Evolutionary conservation across 179 eudicot genomes (phyloP).

Genomic region (Patellifolia procumbens): DNA sequence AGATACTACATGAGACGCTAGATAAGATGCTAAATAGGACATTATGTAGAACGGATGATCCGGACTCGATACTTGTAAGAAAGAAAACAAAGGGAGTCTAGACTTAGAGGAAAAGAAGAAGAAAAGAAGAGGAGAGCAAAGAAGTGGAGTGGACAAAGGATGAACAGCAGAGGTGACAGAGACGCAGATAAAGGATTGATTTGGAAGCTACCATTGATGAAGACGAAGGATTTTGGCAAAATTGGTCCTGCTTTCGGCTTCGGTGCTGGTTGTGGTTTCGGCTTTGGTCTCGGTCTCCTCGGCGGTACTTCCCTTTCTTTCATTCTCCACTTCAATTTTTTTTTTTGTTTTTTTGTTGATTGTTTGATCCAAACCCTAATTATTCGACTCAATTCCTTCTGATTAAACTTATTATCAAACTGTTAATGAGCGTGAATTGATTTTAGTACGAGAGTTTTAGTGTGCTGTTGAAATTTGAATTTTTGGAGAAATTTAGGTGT

Average conservation of each 20-base stretch:
- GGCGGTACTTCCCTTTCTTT: conserved; percentile 51
- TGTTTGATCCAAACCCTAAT: not conserved
- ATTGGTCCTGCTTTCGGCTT: conserved; percentile 80
- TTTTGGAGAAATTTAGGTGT: not conserved
- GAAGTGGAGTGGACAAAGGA: conserved; percentile 9
- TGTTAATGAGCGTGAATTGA: not conserved
- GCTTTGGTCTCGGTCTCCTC: conserved; percentile 77
- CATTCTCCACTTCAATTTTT: not conserved
- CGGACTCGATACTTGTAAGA: not conserved
- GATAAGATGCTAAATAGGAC: no score
- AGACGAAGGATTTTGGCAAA: conserved; percentile 53
- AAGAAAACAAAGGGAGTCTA: not conserved
- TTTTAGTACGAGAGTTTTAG: not conserved
- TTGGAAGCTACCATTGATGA: conserved; percentile 71
- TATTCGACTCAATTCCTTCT: not conserved
- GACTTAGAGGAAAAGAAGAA: no score
- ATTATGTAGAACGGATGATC: no score
- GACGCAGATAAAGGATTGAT: conserved; percentile 53
- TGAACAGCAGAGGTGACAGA: conserved; percentile 28
- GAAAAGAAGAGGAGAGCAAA: not conserved
- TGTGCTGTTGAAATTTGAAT: not conserved
- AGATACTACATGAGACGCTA: no score
- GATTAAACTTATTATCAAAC: not conserved
- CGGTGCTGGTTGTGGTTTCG: conserved; percentile 92
- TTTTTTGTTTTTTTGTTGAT: no score